Evolutionary conservation across 345 rosid genomes (phyloP).

Genomic region (Citrus cavaleriei): DNA sequence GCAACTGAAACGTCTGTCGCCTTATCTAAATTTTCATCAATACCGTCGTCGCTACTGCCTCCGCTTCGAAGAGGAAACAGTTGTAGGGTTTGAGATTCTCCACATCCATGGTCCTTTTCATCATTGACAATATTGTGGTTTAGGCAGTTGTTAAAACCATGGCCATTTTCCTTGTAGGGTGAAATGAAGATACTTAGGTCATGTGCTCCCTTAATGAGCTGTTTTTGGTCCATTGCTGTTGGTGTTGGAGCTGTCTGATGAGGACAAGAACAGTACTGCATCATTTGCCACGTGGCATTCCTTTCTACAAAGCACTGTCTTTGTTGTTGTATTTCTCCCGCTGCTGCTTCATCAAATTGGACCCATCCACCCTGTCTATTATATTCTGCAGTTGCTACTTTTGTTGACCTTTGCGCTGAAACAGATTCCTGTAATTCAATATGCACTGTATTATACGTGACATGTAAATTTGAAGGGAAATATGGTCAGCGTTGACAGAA

Average conservation of each 20-base stretch:
- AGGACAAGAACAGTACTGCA: constrained; percentile 27
- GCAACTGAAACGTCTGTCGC: constrained; percentile 28
- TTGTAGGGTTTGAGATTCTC: constrained; percentile 61
- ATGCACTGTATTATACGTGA: neutral
- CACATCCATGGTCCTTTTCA: constrained; percentile 22
- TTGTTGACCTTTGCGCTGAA: constrained; percentile 33
- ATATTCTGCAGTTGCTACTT: constrained; percentile 34
- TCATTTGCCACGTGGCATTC: constrained; percentile 72
- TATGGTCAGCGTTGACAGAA: neutral
- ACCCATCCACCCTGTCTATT: constrained; percentile 39
- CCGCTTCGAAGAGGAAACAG: constrained; percentile 58
- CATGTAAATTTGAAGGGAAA: neutral
- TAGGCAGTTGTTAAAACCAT: constrained; percentile 17
- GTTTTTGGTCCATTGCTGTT: constrained; percentile 28
- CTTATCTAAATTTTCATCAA: constrained; percentile 26
- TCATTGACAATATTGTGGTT: constrained; percentile 2
- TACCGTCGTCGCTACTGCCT: constrained; percentile 30
- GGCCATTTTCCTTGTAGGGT: constrained; percentile 30
- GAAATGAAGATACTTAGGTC: constrained; percentile 33
- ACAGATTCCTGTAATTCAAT: constrained; percentile 39
- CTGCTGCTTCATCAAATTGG: constrained; percentile 30
- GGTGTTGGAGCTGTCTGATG: constrained; percentile 17
- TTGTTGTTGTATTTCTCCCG: constrained; percentile 28
- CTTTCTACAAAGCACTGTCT: constrained; percentile 36
- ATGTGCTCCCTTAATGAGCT: constrained; percentile 18